Base-by-base conservation (phyloP, 1,284 basidiomycete genomes). In the Boletus austroedulis region DNA sequence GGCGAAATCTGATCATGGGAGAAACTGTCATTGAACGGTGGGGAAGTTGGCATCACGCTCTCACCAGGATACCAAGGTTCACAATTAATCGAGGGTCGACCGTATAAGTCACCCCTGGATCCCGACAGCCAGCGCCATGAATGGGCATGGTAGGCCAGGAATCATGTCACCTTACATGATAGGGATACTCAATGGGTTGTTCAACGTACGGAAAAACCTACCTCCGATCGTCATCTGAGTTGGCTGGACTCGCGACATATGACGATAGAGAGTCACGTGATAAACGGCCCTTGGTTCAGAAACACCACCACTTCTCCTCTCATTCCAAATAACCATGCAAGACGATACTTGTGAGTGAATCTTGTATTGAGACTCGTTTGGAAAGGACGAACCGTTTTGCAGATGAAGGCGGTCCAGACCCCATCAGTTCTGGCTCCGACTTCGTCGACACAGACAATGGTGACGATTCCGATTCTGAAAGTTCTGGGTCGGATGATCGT, bases 261-360 rank as follows among this genome's bases (percentile, higher is more conserved):
- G n/a, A n/a, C n/a, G n/a, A n/a, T n/a, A n/a, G n/a, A n/a, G n/a
- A n/a, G n/a, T n/a, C n/a, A n/a, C n/a, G n/a, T n/a, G n/a, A n/a
- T n/a, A n/a, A n/a, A n/a, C n/a, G n/a, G n/a, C n/a, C n/a, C n/a
- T n/a, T n/a, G n/a, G n/a, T 36, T 36, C 14, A 41, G n/a, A 41
- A 41, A 41, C 40, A 41, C 40, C 21, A 41, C 10, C 19, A 23
- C n/a, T 40, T 12, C n/a, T 21, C 38, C 10, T 41, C 40, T 12
- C n/a, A 17, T 36, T 41, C n/a, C 40, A 41, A 21, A 14, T 29
- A 45, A 59, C 41, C n/a, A 71, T 65, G 64, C 59, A 57, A 6
- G 55, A 68, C 53, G 55, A 68, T 29, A 50, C 40, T 15, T 65
- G 66, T 67, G 53, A 69, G 68, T 63, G 45, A 52, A 40, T 10